These are phyloP conservation scores for Fallopia convolvulus DNA, from an alignment of 148 eudicot species.

Conservation along the genomic window DNA sequence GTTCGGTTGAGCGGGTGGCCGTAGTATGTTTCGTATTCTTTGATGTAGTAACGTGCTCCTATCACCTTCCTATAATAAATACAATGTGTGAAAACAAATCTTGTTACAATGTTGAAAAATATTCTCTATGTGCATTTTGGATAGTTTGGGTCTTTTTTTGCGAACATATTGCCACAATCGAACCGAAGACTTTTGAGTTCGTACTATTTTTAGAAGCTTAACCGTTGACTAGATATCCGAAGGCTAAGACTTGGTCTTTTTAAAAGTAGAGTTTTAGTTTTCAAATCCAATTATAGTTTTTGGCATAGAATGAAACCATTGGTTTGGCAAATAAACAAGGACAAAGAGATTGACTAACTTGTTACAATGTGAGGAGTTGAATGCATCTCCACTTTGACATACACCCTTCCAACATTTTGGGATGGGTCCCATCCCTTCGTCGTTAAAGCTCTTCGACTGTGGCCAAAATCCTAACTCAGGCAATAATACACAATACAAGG, in stretches of 20 bases:
- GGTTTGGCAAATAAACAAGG: neutral
- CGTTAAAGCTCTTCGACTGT: slow-evolving; percentile 69
- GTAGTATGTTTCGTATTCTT: slow-evolving; percentile 58
- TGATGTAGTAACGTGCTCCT: slow-evolving; percentile 63
- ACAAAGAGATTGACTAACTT: slow-evolving; percentile 32
- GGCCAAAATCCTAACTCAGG: slow-evolving; percentile 68
- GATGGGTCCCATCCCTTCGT: slow-evolving; percentile 65
- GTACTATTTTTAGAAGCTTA: too few relatives aligned
- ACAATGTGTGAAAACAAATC: too few relatives aligned
- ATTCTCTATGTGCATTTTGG: neutral
- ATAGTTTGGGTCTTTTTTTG: too few relatives aligned
- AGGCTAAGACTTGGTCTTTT: too few relatives aligned
- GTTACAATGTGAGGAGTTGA: slow-evolving; percentile 67
- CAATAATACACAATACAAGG: neutral
- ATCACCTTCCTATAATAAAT: slow-evolving; percentile 70
- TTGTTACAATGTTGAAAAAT: too few relatives aligned
- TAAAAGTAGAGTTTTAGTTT: too few relatives aligned
- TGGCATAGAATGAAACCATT: neutral
- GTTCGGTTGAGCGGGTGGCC: slow-evolving; percentile 66
- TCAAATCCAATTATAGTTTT: too few relatives aligned
- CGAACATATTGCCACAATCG: too few relatives aligned
- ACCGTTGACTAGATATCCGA: too few relatives aligned
- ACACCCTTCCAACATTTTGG: slow-evolving; percentile 80
- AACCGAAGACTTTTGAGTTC: too few relatives aligned
- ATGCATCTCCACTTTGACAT: slow-evolving; percentile 67